phyloP scores from a whole-genome alignment of 2,329 filamentous ascomycete species.

The Neurospora crassa region DNA sequence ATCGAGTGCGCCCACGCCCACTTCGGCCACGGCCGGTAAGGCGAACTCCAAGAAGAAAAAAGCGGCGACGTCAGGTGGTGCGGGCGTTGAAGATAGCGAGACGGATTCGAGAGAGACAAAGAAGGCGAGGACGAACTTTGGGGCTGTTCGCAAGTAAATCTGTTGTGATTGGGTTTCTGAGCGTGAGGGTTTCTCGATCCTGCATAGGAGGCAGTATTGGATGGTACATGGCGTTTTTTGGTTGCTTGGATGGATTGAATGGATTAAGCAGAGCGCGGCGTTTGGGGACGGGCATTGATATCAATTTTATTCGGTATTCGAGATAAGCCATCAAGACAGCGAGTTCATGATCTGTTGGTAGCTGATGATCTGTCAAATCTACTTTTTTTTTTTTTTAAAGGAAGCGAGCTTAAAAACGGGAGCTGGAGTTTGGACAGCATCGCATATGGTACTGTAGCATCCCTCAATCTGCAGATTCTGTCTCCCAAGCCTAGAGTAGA shows the following conservation, averaged over 20 bases:
- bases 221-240: not conserved
- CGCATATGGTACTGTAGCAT: not conserved
- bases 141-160: slow-evolving; percentile 39
- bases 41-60: slow-evolving; percentile 41
- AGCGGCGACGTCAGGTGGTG: slow-evolving; percentile 31
- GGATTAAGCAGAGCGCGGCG: not conserved
- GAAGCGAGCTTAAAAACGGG: not conserved
- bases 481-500: not conserved
- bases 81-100: slow-evolving; percentile 43
- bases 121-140: slow-evolving; percentile 50
- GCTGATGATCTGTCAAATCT: not conserved
- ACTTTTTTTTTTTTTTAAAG: not conserved
- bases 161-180: not conserved
- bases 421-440: not conserved
- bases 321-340: not conserved
- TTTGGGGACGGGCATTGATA: not conserved
- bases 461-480: not conserved
- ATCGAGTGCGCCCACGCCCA: slow-evolving; percentile 46
- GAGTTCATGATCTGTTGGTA: not conserved
- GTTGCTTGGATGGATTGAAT: not conserved
- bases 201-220: not conserved
- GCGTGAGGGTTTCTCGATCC: not conserved
- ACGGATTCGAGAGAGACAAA: slow-evolving; percentile 43
- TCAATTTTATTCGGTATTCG: not conserved
- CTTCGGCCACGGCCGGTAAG: slow-evolving; percentile 37